phyloP scores from a whole-genome alignment of 2,329 filamentous ascomycete genomes.

The Sporothrix luriei region DNA sequence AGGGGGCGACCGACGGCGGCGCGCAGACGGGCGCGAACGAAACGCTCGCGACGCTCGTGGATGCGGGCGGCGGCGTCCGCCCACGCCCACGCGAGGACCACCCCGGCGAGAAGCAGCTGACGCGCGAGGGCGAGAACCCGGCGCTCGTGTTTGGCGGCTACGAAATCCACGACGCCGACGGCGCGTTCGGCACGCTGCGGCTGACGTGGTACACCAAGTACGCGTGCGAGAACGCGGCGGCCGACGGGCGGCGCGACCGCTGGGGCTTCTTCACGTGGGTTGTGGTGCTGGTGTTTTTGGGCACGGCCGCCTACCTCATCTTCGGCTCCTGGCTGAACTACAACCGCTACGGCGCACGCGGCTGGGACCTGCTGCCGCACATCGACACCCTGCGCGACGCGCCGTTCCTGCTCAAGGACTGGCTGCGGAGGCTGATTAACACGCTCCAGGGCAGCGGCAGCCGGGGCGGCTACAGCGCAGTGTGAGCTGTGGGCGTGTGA shows the following conservation, averaged over 20 bases:
- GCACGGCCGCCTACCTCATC: slow-evolving; percentile 85
- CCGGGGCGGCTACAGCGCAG: slow-evolving; percentile 91
- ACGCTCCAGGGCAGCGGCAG: slow-evolving; percentile 81
- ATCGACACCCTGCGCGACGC: slow-evolving; percentile 89
- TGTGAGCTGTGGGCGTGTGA: slow-evolving; percentile 54
- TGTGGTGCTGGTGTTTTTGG: slow-evolving; percentile 87
- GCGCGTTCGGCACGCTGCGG: slow-evolving; percentile 52
- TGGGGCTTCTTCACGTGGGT: slow-evolving; percentile 99
- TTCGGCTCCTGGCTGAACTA: slow-evolving; percentile 99
- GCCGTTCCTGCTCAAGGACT: slow-evolving; percentile 90
- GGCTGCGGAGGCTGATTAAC: slow-evolving; percentile 74
- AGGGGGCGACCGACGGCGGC: slow-evolving; percentile 42
- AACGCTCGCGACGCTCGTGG: slow-evolving; percentile 35
- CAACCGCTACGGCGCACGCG: slow-evolving; percentile 90
- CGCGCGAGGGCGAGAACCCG: slow-evolving; percentile 52
- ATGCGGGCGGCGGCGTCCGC: slow-evolving; percentile 40
- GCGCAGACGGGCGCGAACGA: slow-evolving; percentile 37
- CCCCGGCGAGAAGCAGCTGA: slow-evolving; percentile 54
- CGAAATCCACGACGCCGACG: slow-evolving; percentile 62
- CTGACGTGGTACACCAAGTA: slow-evolving; percentile 86
- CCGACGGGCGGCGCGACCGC: slow-evolving; percentile 52
- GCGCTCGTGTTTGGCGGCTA: slow-evolving; percentile 80
- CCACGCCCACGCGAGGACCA: slow-evolving; percentile 40
- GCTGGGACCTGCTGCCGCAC: slow-evolving; percentile 93
- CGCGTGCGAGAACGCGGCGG: slow-evolving; percentile 66